Evolutionary conservation across 768 basidiomycete genomes (phyloP).

Genomic region (Scleroderma bovista): DNA sequence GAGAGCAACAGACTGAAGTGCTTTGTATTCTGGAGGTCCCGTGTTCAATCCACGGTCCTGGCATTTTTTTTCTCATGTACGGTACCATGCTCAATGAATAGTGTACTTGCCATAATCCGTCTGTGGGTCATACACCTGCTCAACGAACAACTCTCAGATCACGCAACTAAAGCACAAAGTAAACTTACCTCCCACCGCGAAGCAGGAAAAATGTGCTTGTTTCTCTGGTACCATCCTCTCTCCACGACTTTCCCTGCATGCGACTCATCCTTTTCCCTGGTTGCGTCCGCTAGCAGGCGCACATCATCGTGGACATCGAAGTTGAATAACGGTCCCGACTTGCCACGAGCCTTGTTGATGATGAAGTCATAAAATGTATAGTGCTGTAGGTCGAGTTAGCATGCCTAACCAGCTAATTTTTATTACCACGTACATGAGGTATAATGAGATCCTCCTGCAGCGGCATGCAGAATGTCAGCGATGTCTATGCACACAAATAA

Average conservation of each 20-base stretch:
- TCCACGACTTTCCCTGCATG: slow-evolving; percentile 99
- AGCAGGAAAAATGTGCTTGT: slow-evolving; percentile 97
- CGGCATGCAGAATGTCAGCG: slow-evolving; percentile 5
- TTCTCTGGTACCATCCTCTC: slow-evolving; percentile 89
- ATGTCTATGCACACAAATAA: not conserved
- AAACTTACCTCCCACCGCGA: slow-evolving; percentile 89
- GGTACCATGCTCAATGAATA: slow-evolving; percentile 30
- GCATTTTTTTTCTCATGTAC: slow-evolving; percentile 22
- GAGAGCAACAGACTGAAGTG: slow-evolving; percentile 35
- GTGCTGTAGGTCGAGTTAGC: slow-evolving; percentile 50
- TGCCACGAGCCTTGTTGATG: slow-evolving; percentile 95
- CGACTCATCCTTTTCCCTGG: slow-evolving; percentile 95
- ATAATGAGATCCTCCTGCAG: slow-evolving; percentile 93
- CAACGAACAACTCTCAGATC: slow-evolving; percentile 1
- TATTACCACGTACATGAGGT: slow-evolving; percentile 65
- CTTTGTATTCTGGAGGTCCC: slow-evolving; percentile 35
- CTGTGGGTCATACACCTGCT: slow-evolving; percentile 86
- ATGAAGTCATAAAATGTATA: slow-evolving; percentile 99
- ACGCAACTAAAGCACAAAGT: not conserved
- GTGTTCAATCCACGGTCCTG: slow-evolving; percentile 41
- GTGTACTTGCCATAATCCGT: slow-evolving; percentile 93
- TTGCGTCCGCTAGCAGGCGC: slow-evolving; percentile 88
- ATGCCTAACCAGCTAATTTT: not conserved
- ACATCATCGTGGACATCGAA: slow-evolving; percentile 99
- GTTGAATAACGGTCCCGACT: slow-evolving; percentile 96